phyloP scores from a whole-genome alignment of 257 asterid genomes.

The Linderniella brevidens region DNA sequence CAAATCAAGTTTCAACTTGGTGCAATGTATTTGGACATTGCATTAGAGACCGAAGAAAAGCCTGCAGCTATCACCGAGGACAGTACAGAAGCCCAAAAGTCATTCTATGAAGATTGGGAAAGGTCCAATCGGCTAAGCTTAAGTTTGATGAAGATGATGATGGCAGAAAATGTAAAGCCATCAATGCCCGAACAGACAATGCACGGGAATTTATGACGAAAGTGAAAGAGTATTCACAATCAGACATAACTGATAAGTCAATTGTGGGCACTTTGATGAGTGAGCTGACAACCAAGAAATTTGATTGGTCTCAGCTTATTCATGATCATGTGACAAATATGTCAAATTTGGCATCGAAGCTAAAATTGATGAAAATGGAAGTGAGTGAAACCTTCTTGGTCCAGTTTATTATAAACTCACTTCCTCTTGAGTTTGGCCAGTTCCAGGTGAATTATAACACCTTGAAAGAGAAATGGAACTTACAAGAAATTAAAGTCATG shows the following conservation, averaged over 20 bases:
- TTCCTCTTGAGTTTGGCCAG: slow-evolving; percentile 1
- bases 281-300: slow-evolving; percentile 2
- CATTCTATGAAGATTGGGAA: neutral
- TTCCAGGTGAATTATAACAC: slow-evolving; percentile 4
- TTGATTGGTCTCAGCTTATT: neutral
- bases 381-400: neutral
- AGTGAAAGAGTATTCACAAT: neutral
- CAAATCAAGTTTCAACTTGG: neutral
- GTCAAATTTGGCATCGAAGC: neutral
- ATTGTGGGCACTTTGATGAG: too few relatives aligned
- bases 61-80: neutral
- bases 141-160: neutral
- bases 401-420: slow-evolving; percentile 1
- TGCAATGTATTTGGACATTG: neutral
- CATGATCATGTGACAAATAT: neutral
- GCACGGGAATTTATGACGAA: neutral
- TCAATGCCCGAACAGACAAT: neutral
- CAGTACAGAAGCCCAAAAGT: neutral
- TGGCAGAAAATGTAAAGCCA: neutral
- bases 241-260: neutral
- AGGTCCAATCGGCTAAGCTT: neutral
- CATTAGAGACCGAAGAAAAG: neutral
- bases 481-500: neutral
- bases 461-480: neutral
- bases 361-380: neutral